These are phyloP conservation scores for Petrea volubilis DNA, from an alignment of 257 asterid genomes.

Conservation along the genomic window DNA sequence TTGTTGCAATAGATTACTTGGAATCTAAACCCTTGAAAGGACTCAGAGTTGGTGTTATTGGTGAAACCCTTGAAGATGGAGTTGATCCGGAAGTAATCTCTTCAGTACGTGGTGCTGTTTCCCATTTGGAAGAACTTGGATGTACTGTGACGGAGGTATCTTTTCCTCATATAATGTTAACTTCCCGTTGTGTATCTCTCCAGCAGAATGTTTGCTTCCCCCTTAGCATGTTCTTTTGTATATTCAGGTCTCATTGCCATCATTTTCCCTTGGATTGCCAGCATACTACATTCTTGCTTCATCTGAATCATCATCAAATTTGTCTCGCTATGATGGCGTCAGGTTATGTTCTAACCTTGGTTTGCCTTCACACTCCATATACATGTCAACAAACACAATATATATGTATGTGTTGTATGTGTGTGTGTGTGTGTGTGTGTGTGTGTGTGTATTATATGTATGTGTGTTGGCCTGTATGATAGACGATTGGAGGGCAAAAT, in stretches of 20 bases:
- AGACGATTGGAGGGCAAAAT: too few species aligned
- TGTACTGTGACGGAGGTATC: slow-evolving; percentile 74
- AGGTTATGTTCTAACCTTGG: slow-evolving; percentile 47
- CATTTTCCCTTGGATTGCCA: slow-evolving; percentile 94
- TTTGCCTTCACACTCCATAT: background rate
- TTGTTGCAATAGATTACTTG: slow-evolving; percentile 47
- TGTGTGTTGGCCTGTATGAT: too few species aligned
- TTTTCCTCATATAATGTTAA: slow-evolving; percentile 8
- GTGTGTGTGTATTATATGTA: too few species aligned
- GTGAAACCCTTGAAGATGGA: slow-evolving; percentile 85
- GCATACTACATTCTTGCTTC: slow-evolving; percentile 97
- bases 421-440: too few species aligned
- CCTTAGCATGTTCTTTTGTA: slow-evolving; percentile 20
- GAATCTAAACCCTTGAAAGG: slow-evolving; percentile 87
- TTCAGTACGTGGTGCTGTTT: slow-evolving; percentile 64
- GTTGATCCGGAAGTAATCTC: slow-evolving; percentile 81
- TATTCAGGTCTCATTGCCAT: slow-evolving; percentile 82
- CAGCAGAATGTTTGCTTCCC: slow-evolving; percentile 6
- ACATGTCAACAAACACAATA: too few species aligned
- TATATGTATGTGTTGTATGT: too few species aligned
- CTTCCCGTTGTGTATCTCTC: background rate
- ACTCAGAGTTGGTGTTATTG: slow-evolving; percentile 81
- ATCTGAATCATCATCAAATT: slow-evolving; percentile 92
- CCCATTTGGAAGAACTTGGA: slow-evolving; percentile 90
- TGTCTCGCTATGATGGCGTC: slow-evolving; percentile 96